Conservation (phyloP, 805 yeast genomes). For the Saccharomycopsis sp. region DNA sequence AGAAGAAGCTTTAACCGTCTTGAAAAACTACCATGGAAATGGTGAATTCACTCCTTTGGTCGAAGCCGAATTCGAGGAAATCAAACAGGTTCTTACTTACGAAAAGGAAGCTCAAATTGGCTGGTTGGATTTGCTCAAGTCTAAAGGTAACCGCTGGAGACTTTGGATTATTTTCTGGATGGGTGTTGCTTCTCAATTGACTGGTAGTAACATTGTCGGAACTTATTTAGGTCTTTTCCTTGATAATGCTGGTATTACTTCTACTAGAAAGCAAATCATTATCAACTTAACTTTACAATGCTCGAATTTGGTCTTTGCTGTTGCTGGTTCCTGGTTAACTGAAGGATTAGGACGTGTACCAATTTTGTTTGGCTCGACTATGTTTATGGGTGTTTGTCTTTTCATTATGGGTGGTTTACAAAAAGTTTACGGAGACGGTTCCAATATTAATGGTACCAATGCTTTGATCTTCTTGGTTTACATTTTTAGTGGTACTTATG, state of each 20-base stretch:
- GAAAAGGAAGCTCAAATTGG: conserved; percentile 24
- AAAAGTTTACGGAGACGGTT: conserved; percentile 23
- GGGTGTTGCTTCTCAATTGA: conserved; percentile 27
- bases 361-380: conserved; percentile 24
- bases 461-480: conserved; percentile 25
- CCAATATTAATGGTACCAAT: conserved; percentile 25
- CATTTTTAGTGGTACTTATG: conserved; percentile 20
- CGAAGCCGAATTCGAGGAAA: conserved; percentile 24
- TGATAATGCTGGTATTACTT: conserved; percentile 39
- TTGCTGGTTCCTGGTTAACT: conserved; percentile 25
- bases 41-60: conserved; percentile 23
- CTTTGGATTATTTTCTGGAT: conserved; percentile 27
- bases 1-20: conserved; percentile 27
- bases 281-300: conserved; percentile 32
- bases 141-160: conserved; percentile 25
- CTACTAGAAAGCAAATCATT: conserved; percentile 37
- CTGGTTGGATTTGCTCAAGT: conserved; percentile 25
- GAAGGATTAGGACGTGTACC: conserved; percentile 26
- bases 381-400: conserved; percentile 25
- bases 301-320: conserved; percentile 25
- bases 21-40: conserved; percentile 25
- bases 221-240: conserved; percentile 32
- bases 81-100: conserved; percentile 23
- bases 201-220: conserved; percentile 26
- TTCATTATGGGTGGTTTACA: conserved; percentile 27